Conservation (phyloP, 208 protist genomes). For the Acanthamoeba quina region DNA sequence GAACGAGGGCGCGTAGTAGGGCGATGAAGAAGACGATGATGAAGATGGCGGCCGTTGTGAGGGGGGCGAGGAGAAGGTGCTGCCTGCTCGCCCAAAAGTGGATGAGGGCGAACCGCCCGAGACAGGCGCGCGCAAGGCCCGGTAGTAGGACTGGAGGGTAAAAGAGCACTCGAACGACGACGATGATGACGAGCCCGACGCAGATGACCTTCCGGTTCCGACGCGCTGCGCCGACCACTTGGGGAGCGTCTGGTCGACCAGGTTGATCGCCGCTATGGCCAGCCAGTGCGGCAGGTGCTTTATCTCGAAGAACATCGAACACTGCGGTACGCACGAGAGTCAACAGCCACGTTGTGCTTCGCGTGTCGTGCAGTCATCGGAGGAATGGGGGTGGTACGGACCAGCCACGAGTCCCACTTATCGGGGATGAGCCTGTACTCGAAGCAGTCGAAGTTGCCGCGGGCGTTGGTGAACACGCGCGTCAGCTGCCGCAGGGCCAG, state of each 20-base stretch:
- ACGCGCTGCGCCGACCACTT: not conserved
- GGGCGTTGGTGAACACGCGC: not conserved
- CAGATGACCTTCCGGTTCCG: not conserved
- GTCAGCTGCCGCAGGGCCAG: not conserved
- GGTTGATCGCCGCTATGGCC: not conserved
- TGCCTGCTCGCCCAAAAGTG: no score
- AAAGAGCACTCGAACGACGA: not conserved
- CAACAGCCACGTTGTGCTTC: no score
- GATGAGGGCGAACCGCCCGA: not conserved
- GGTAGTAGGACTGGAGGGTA: slow-evolving; percentile 9
- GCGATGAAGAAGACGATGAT: no score
- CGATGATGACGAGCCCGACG: no score
- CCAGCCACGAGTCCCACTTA: not conserved
- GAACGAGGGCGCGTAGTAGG: no score
- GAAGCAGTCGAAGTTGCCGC: not conserved
- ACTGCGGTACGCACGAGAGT: not conserved
- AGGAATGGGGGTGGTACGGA: not conserved
- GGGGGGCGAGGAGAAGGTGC: no score
- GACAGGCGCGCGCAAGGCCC: not conserved
- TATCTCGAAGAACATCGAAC: slow-evolving; percentile 25
- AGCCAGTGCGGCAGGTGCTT: not conserved
- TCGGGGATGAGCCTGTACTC: not conserved
- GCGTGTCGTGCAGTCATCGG: not conserved
- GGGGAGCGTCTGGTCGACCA: slow-evolving; percentile 1
- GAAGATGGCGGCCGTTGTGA: no score